A percentile compares a stretch with the other conserved stretches of the same genome.
phyloP scores from a whole-genome alignment of 2,329 filamentous ascomycete species.

The Blastomyces silverae region DNA sequence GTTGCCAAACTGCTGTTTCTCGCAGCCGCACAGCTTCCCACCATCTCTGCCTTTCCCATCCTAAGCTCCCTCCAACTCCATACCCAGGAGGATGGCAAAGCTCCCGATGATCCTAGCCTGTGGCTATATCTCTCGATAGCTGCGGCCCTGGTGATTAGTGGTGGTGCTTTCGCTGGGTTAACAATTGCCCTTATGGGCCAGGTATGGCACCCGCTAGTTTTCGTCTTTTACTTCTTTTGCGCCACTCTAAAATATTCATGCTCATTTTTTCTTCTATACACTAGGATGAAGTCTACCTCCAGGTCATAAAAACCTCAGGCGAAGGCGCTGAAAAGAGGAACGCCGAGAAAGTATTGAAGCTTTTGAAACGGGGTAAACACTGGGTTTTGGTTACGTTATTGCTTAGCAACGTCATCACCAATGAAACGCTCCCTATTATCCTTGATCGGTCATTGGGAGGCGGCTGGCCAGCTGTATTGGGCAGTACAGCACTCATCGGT shows the following conservation, averaged over 20 bases:
- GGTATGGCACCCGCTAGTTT: constrained; percentile 27
- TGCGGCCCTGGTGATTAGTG: constrained; percentile 71
- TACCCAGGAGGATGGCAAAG: constrained; percentile 40
- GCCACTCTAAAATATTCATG: neutral
- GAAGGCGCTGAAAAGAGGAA: constrained; percentile 81
- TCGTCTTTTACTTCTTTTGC: neutral
- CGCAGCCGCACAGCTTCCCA: constrained; percentile 34
- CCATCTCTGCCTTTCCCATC: constrained; percentile 36
- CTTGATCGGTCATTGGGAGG: constrained; percentile 89
- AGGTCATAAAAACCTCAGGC: constrained; percentile 81
- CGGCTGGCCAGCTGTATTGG: constrained; percentile 87
- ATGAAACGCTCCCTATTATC: constrained; percentile 92
- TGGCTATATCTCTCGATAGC: constrained; percentile 79
- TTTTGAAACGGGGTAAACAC: constrained; percentile 86
- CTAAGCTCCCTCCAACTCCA: constrained; percentile 23
- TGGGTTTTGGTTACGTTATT: constrained; percentile 95
- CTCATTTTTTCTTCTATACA: neutral
- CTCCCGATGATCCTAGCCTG: constrained; percentile 56
- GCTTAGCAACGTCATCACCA: constrained; percentile 94
- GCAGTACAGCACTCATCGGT: constrained; percentile 92
- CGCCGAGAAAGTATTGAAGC: constrained; percentile 68
- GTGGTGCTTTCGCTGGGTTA: constrained; percentile 88
- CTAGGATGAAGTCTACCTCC: constrained; percentile 92
- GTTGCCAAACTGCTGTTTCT: constrained; percentile 39
- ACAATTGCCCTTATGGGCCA: constrained; percentile 64